phyloP scores from a whole-genome alignment of 495 filamentous ascomycete species.

The Hypoxylon intermedium region DNA sequence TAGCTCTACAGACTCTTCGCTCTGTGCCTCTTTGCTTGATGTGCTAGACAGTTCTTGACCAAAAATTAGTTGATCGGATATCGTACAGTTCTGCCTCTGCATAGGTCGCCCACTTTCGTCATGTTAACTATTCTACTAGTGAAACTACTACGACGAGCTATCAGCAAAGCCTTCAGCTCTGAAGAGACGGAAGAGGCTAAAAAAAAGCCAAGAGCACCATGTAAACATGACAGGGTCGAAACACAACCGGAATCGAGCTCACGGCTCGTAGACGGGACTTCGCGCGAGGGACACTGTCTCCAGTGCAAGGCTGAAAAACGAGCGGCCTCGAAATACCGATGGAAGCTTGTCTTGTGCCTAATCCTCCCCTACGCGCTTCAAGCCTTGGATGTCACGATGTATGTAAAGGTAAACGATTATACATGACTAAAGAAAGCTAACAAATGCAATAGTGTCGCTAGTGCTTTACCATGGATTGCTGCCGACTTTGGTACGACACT shows the following conservation, averaged over 20 bases:
- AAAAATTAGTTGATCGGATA: background rate
- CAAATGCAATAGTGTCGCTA: slow-evolving; percentile 49
- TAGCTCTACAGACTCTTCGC: slow-evolving; percentile 9
- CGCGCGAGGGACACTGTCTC: slow-evolving; percentile 5
- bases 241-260: slow-evolving; percentile 1
- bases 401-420: background rate
- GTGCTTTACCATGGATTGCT: slow-evolving; percentile 65
- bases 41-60: slow-evolving; percentile 7
- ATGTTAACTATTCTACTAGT: slow-evolving; percentile 7
- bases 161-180: slow-evolving; percentile 8
- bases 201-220: slow-evolving; percentile 7
- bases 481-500: slow-evolving; percentile 60
- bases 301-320: slow-evolving; percentile 29
- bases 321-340: slow-evolving; percentile 52
- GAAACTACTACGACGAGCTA: too few relatives aligned
- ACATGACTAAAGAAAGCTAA: slow-evolving; percentile 1
- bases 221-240: slow-evolving; percentile 17
- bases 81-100: background rate
- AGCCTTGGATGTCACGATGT: slow-evolving; percentile 64
- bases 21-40: background rate
- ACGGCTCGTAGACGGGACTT: background rate
- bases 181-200: background rate
- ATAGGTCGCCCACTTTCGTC: background rate
- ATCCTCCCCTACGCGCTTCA: slow-evolving; percentile 59
- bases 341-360: slow-evolving; percentile 61